Percentiles rank a stretch among this genome's conserved stretches.
Conservation (phyloP, 331 rosid species). For the Quercus lobata region DNA sequence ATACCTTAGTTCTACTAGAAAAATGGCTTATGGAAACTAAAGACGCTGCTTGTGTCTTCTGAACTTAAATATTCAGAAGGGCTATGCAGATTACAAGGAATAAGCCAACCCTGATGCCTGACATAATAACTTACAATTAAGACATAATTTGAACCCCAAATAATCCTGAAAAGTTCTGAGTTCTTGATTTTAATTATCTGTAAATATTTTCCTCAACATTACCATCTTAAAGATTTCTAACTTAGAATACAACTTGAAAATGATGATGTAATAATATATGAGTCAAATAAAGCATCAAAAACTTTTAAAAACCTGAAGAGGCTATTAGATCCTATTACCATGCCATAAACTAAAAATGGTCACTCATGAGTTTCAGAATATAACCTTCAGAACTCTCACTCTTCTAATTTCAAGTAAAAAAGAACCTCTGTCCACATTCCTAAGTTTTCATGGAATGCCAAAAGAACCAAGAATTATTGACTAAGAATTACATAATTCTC, state of each 20-base stretch:
- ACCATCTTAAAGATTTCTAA: neutral
- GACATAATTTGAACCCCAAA: neutral
- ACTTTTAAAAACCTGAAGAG: neutral
- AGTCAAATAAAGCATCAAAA: neutral
- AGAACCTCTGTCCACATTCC: neutral
- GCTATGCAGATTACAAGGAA: neutral
- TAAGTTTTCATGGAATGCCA: neutral
- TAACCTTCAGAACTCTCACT: neutral
- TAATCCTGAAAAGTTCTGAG: neutral
- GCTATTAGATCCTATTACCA: neutral
- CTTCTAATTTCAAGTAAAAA: neutral
- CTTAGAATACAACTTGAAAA: neutral
- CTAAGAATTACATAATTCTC: neutral
- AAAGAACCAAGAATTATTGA: constrained; percentile 7
- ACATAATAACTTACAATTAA: neutral
- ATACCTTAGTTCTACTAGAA: neutral
- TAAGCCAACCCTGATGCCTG: neutral
- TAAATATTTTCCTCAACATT: neutral
- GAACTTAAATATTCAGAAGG: neutral
- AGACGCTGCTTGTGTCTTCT: neutral
- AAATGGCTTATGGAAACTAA: neutral
- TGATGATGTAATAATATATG: neutral
- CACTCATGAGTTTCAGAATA: neutral
- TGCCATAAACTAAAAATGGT: neutral
- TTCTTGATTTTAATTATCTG: neutral